Percentiles rank a stretch among this genome's conserved stretches.
Conservation (phyloP, 495 filamentous ascomycete species). For the Hypoxylon intermedium region DNA sequence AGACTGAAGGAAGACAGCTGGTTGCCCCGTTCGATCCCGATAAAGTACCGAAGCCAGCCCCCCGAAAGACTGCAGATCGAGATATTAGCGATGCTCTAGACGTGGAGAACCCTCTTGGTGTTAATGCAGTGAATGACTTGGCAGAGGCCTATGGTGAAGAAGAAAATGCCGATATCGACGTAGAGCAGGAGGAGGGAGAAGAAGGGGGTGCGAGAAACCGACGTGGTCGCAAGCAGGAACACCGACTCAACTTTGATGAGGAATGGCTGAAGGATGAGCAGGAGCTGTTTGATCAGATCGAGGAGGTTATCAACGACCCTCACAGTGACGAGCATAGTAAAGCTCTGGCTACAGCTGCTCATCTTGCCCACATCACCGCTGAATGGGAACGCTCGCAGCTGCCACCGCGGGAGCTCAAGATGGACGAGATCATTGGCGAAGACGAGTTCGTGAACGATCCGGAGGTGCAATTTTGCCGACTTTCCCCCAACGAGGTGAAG, state of each 20-base stretch:
- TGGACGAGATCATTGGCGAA: slow-evolving; percentile 67
- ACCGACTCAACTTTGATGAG: slow-evolving; percentile 47
- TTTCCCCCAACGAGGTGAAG: slow-evolving; percentile 71
- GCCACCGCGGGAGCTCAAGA: slow-evolving; percentile 35
- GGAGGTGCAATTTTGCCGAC: slow-evolving; percentile 78
- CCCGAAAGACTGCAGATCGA: slow-evolving; percentile 21
- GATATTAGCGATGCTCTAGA: slow-evolving; percentile 42
- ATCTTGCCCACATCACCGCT: slow-evolving; percentile 46
- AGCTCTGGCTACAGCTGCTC: slow-evolving; percentile 50
- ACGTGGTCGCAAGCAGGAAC: slow-evolving; percentile 34
- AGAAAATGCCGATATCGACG: background rate
- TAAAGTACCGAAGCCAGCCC: slow-evolving; percentile 31
- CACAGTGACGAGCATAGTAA: slow-evolving; percentile 54
- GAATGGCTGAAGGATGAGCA: slow-evolving; percentile 59
- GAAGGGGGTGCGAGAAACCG: slow-evolving; percentile 30
- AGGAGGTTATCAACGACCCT: slow-evolving; percentile 55
- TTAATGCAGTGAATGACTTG: slow-evolving; percentile 44
- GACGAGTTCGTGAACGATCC: slow-evolving; percentile 86
- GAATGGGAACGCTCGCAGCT: slow-evolving; percentile 43
- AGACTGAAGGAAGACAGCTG: slow-evolving; percentile 31
- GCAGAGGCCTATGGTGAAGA: slow-evolving; percentile 32
- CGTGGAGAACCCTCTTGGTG: slow-evolving; percentile 43
- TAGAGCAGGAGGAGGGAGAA: slow-evolving; percentile 17
- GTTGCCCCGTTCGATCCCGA: slow-evolving; percentile 39
- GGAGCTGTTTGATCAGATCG: slow-evolving; percentile 58